These are phyloP conservation scores for Colletotrichum coccodes DNA, from an alignment of 2,329 filamentous ascomycete species.

Conservation along the genomic window DNA sequence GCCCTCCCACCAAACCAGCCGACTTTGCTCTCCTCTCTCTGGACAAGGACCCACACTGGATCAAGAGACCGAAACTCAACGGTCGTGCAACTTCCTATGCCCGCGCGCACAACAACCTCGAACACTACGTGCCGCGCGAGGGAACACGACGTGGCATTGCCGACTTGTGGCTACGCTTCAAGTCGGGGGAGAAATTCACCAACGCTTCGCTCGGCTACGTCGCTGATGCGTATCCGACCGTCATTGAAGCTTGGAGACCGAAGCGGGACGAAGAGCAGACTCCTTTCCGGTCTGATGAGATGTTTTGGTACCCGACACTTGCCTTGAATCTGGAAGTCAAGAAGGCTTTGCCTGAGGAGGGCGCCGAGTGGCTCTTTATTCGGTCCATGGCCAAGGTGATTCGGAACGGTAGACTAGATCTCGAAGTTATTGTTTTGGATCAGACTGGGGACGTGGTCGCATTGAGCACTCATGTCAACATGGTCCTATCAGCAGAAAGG, in stretches of 20 bases:
- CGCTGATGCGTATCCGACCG: conserved; percentile 75
- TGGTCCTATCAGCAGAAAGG: conserved; percentile 33
- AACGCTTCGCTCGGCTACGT: conserved; percentile 73
- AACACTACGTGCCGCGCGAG: conserved; percentile 29
- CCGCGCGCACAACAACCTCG: conserved; percentile 41
- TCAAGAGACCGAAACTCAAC: not conserved
- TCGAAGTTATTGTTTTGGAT: conserved; percentile 77
- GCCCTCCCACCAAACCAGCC: conserved; percentile 34
- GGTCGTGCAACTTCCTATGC: conserved; percentile 30
- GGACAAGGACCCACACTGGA: conserved; percentile 44
- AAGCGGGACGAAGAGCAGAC: conserved; percentile 40
- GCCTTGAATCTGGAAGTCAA: conserved; percentile 82
- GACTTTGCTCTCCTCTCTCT: conserved; percentile 39
- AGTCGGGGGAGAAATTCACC: conserved; percentile 70
- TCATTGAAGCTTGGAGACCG: conserved; percentile 64
- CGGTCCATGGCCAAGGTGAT: conserved; percentile 74
- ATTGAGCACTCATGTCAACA: conserved; percentile 34
- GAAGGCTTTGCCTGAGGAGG: conserved; percentile 72
- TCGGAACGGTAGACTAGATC: conserved; percentile 77
- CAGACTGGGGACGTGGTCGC: conserved; percentile 41
- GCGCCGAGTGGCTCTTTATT: conserved; percentile 78
- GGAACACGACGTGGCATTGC: conserved; percentile 24
- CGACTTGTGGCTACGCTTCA: conserved; percentile 76
- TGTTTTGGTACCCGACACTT: conserved; percentile 81
- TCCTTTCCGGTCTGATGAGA: conserved; percentile 44